Conservation (phyloP, 331 rosid species). For the Stylosanthes scabra region DNA sequence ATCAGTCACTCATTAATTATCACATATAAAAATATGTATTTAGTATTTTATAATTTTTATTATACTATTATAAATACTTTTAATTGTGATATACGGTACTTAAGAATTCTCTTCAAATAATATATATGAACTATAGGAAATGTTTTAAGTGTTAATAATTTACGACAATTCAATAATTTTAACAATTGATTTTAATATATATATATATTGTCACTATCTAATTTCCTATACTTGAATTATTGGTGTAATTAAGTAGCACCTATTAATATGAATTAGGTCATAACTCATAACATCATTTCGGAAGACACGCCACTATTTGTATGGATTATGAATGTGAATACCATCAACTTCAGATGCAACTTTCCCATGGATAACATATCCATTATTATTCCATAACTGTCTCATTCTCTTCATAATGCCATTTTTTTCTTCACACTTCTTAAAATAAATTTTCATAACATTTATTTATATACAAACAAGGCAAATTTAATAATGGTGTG, state of each 20-base stretch:
- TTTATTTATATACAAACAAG: not conserved
- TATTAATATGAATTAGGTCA: not conserved
- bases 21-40: no score
- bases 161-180: no score
- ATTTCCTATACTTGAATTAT: constrained; percentile 37
- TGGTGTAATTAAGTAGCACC: constrained; percentile 25
- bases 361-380: constrained; percentile 22
- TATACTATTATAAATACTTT: no score
- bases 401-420: constrained; percentile 11
- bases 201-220: constrained; percentile 20
- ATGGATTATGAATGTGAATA: not conserved
- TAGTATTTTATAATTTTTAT: no score
- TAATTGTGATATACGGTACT: no score
- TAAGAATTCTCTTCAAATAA: no score
- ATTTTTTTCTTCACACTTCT: constrained; percentile 4
- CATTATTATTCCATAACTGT: constrained; percentile 24
- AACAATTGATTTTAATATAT: no score
- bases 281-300: not conserved
- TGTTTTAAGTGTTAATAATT: no score
- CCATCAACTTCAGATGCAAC: not conserved
- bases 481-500: not conserved
- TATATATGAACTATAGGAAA: no score
- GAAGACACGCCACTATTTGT: constrained; percentile 21
- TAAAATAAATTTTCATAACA: not conserved
- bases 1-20: no score